Percentiles rank a stretch among this genome's conserved stretches.
phyloP scores from a whole-genome alignment of 2,329 filamentous ascomycete species.

The Immersiporthe knoxdaviesiana region DNA sequence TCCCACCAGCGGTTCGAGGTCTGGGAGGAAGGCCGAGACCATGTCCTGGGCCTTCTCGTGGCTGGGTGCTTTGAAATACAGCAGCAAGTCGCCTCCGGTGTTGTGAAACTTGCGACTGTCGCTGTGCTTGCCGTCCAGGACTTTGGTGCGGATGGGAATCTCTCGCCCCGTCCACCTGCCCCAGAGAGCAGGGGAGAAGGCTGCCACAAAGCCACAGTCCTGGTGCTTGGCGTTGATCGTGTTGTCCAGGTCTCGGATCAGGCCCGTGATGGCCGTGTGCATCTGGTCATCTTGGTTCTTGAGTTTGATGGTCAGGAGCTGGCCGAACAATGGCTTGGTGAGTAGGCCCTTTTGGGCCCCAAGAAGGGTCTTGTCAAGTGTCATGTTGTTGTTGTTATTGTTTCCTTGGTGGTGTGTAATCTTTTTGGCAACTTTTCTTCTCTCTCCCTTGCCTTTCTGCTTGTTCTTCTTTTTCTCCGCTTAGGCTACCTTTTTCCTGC shows the following conservation, averaged over 20 bases:
- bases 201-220: slow-evolving; percentile 2
- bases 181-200: slow-evolving; percentile 10
- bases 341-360: slow-evolving; percentile 9
- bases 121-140: slow-evolving; percentile 6
- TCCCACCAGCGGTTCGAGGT: neutral
- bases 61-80: slow-evolving; percentile 13
- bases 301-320: slow-evolving; percentile 11
- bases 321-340: slow-evolving; percentile 2
- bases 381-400: neutral
- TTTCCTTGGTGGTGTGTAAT: too few species aligned
- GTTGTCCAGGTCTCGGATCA: slow-evolving; percentile 10
- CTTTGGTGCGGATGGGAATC: slow-evolving; percentile 11
- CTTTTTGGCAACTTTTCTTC: too few species aligned
- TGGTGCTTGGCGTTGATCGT: slow-evolving; percentile 2
- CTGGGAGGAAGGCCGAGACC: neutral
- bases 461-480: too few species aligned
- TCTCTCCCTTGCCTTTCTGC: neutral
- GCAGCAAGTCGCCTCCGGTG: slow-evolving; percentile 8
- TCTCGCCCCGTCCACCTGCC: slow-evolving; percentile 10
- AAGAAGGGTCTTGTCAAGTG: slow-evolving; percentile 5
- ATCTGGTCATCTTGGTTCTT: slow-evolving; percentile 8
- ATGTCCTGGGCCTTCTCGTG: slow-evolving; percentile 1
- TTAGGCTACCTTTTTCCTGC: neutral
- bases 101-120: slow-evolving; percentile 11
- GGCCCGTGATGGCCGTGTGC: neutral